Evolutionary conservation across 495 filamentous ascomycete genomes (phyloP).

Genomic region (Hypoxylon trugodes): DNA sequence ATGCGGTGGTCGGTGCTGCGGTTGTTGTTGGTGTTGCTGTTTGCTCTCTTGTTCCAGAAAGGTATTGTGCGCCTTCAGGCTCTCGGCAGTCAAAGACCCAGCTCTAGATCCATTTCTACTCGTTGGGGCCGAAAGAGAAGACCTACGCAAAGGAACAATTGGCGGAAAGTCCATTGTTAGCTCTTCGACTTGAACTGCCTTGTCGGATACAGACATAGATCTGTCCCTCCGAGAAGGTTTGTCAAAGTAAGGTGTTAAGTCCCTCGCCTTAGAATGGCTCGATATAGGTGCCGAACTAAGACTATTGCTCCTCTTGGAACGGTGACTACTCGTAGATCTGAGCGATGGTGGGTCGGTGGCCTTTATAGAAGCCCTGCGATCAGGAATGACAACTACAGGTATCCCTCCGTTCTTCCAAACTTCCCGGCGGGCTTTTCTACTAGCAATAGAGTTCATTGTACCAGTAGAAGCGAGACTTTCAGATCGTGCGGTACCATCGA

Average conservation of each 20-base stretch:
- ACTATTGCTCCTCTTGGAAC: conserved; percentile 56
- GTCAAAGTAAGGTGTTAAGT: conserved; percentile 46
- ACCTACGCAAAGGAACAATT: conserved; percentile 66
- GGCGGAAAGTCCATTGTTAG: conserved; percentile 68
- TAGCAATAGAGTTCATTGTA: conserved; percentile 64
- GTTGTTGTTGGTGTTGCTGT: conserved; percentile 43
- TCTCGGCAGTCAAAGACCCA: conserved; percentile 69
- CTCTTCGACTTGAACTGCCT: conserved; percentile 54
- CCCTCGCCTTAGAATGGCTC: conserved; percentile 43
- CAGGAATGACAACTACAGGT: conserved; percentile 76
- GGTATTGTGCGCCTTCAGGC: conserved; percentile 66
- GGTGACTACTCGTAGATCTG: conserved; percentile 61
- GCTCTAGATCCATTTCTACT: conserved; percentile 72
- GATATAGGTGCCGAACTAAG: conserved; percentile 52
- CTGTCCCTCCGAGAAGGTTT: conserved; percentile 50
- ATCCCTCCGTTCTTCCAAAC: conserved; percentile 64
- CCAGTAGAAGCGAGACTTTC: conserved; percentile 68
- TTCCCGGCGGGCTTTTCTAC: conserved; percentile 62
- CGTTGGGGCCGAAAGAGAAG: conserved; percentile 75
- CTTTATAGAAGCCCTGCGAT: conserved; percentile 70
- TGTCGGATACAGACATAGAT: conserved; percentile 57
- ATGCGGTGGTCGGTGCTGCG: conserved; percentile 30
- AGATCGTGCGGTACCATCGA: conserved; percentile 51
- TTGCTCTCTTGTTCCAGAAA: conserved; percentile 45
- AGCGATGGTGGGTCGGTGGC: conserved; percentile 60